These are phyloP conservation scores for Syncephalastrum racemosum DNA, from an alignment of 371 early-diverging fungal genomes.

Conservation along the genomic window DNA sequence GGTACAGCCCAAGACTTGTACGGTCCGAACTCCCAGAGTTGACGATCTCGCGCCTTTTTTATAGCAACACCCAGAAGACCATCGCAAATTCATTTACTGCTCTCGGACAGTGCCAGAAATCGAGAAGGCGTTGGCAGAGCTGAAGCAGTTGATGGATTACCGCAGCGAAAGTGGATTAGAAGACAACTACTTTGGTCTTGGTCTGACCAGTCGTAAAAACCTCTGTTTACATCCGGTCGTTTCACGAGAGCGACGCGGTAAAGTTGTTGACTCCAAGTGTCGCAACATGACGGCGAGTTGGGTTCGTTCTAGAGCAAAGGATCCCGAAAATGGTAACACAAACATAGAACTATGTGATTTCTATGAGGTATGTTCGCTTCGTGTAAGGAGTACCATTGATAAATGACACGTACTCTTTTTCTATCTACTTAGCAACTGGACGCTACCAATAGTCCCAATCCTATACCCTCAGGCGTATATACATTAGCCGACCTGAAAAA, in stretches of 20 bases:
- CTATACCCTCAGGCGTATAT: conserved; percentile 92
- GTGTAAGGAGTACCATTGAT: not conserved
- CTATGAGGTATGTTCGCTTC: conserved; percentile 63
- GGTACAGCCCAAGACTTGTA: conserved; percentile 32
- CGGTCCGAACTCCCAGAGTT: not conserved
- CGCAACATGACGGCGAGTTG: conserved; percentile 92
- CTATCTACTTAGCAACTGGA: conserved; percentile 53
- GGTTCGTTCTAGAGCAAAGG: conserved; percentile 78
- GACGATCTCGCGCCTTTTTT: not conserved
- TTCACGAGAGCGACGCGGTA: conserved; percentile 83
- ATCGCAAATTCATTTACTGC: conserved; percentile 97
- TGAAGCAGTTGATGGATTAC: conserved; percentile 91
- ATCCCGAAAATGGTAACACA: conserved; percentile 32
- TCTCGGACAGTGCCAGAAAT: conserved; percentile 99
- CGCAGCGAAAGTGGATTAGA: conserved; percentile 65
- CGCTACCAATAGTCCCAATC: conserved; percentile 64
- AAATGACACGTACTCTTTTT: not conserved
- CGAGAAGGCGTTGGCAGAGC: conserved; percentile 97
- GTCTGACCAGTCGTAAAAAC: conserved; percentile 94
- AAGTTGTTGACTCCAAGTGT: conserved; percentile 89
- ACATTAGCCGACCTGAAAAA: conserved; percentile 93
- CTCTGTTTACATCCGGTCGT: conserved; percentile 94
- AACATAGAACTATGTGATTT: conserved; percentile 76
- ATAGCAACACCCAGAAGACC: conserved; percentile 79
- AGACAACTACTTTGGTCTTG: conserved; percentile 92